These are phyloP conservation scores for Solanum hybrid DNA, from an alignment of 305 asterid species.

Conservation along the genomic window DNA sequence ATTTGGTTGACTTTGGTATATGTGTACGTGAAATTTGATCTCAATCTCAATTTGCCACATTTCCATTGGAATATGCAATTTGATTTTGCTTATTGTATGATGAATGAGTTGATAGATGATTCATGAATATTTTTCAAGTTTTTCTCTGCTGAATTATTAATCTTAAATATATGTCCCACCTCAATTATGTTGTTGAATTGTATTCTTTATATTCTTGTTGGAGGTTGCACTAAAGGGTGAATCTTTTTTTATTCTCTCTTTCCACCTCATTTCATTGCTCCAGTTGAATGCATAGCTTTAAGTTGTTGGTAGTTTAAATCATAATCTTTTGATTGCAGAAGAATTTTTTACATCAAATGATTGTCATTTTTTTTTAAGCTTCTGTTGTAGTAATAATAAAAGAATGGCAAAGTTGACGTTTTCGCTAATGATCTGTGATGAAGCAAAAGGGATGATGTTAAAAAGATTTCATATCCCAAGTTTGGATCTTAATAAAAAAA, in stretches of 20 bases:
- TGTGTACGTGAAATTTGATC: constrained; percentile 13
- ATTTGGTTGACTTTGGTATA: constrained; percentile 4
- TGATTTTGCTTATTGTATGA: not conserved
- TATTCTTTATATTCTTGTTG: not conserved
- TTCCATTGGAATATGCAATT: not conserved
- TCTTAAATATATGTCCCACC: not conserved
- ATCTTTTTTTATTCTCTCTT: not conserved
- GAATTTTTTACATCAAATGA: not conserved
- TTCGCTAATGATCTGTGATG: not conserved
- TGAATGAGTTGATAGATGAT: constrained; percentile 10
- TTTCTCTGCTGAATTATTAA: not conserved
- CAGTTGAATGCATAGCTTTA: not conserved
- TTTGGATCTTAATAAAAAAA: not conserved
- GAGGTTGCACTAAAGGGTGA: not conserved
- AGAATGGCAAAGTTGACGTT: not conserved
- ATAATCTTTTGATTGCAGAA: not conserved
- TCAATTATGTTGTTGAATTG: not conserved
- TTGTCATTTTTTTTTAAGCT: not conserved
- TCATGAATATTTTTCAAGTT: not conserved
- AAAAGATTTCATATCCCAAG: not conserved
- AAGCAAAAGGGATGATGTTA: not conserved
- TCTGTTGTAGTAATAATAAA: not conserved
- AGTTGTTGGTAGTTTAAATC: not conserved
- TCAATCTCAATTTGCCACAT: not conserved
- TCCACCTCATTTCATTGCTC: not conserved